phyloP scores from a whole-genome alignment of 2,329 filamentous ascomycete genomes.

The Xenoacremonium recifei region DNA sequence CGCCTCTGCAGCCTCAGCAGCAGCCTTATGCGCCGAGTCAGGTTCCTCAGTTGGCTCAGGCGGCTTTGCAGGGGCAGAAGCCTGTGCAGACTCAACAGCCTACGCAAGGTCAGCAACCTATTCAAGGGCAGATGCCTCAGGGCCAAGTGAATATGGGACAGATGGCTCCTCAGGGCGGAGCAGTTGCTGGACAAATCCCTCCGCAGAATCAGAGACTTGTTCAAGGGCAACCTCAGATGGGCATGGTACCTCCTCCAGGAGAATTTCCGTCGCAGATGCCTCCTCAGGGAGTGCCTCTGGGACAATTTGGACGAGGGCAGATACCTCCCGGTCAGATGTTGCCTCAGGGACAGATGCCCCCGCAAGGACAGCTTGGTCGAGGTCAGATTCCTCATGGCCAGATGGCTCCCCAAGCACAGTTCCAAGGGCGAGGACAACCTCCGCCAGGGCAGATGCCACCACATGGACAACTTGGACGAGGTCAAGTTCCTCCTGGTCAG shows the following conservation, averaged over 20 bases:
- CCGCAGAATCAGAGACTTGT: background rate
- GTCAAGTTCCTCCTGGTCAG: background rate
- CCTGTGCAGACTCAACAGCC: too few species aligned
- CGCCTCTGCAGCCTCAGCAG: too few species aligned
- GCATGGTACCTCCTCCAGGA: constrained; percentile 5
- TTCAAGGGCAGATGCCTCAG: constrained; percentile 1
- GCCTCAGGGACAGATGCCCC: constrained; percentile 5
- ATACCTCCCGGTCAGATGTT: constrained; percentile 3
- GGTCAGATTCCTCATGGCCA: constrained; percentile 3
- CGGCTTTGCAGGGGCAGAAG: too few species aligned
- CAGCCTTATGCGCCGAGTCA: too few species aligned
- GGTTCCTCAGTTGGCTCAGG: too few species aligned
- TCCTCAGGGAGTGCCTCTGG: constrained; percentile 3
- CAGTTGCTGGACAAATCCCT: background rate
- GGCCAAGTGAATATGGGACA: constrained; percentile 2
- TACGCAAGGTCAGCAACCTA: too few species aligned
- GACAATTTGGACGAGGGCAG: background rate
- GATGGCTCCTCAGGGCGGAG: background rate
- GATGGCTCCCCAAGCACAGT: constrained; percentile 1
- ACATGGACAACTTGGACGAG: background rate
- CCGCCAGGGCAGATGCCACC: background rate
- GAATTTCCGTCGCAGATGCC: background rate
- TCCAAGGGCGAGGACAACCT: background rate
- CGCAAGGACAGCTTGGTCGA: background rate
- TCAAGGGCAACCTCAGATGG: background rate